Conservation (phyloP, 768 basidiomycete species). For the Lactarius hatsudake region DNA sequence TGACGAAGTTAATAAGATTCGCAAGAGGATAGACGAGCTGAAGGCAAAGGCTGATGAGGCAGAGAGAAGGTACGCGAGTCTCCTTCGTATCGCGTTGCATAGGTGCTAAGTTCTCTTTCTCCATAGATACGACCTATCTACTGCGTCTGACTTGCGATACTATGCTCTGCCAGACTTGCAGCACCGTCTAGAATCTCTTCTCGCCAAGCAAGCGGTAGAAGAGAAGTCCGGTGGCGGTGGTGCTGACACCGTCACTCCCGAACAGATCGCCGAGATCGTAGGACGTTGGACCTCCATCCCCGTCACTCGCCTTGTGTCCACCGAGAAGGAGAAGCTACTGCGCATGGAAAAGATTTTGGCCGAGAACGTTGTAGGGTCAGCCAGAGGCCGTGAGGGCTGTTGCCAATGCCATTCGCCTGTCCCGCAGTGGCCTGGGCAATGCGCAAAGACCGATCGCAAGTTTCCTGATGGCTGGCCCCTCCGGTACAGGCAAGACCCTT, state of each 20-base stretch:
- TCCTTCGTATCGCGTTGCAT: background rate
- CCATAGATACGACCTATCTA: constrained; percentile 50
- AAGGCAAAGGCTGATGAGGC: constrained; percentile 92
- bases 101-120: constrained; percentile 22
- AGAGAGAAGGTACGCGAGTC: constrained; percentile 60
- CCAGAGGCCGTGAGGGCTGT: constrained; percentile 89
- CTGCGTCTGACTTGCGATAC: constrained; percentile 86
- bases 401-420: constrained; percentile 89
- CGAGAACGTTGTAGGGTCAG: constrained; percentile 84
- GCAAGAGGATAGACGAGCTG: constrained; percentile 85
- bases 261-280: constrained; percentile 93
- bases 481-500: constrained; percentile 88
- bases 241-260: constrained; percentile 73
- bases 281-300: constrained; percentile 93
- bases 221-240: constrained; percentile 58
- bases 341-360: constrained; percentile 83
- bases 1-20: constrained; percentile 72
- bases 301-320: constrained; percentile 79
- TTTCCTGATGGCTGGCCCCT: constrained; percentile 90
- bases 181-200: constrained; percentile 61
- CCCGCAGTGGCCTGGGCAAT: constrained; percentile 91
- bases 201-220: constrained; percentile 69
- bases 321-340: constrained; percentile 86
- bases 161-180: constrained; percentile 90
- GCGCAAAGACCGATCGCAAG: constrained; percentile 85